Base-by-base conservation (phyloP, 192 early-diverging fungal genomes). In the Dissophora ornata region DNA sequence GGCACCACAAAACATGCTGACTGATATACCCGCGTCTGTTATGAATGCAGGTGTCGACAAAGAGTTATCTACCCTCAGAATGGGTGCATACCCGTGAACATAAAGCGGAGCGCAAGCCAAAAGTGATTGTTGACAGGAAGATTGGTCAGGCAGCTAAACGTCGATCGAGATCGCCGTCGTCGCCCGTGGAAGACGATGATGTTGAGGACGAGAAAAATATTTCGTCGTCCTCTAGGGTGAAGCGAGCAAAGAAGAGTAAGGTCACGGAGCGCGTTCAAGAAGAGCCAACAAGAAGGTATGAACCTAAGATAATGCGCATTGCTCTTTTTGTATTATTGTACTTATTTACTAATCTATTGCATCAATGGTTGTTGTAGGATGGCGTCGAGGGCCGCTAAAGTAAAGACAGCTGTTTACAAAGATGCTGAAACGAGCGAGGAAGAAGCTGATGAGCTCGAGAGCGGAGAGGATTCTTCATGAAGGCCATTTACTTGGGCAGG, bases 131-230 rank as follows among this genome's bases (percentile, higher is more conserved):
- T 9, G 73, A 77, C n/a, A 57, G 40, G n/a, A 77, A 67, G 56
- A 77, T 77, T 28, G 73, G 73, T 12, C 73, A 77, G 26, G 73
- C 73, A 0, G 13, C 53, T 0, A 77, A 77, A 42, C 64, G 73
- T 3, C 64, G 73, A n/a, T 77, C 73, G 2, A 53, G 73, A 44
- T 77, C 73, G 11, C 63, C 64, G 6, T 77, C 73, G 7, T 24
- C 64, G 11, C 29, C 51, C 5, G n/a, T 12, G 13, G 71, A 54
- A 15, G 51, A 47, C 4, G 57, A 62, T 12, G 58, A 32, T 19
- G 71, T 24, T 3, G 48, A 53, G 16, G 16, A 19, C 9, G 62
- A 59, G 1, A 21, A 33, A 11, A 47, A 32, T 2, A 28, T 12
- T 0, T 19, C 45, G 9, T 52, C 45, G 0, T 41, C 61, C 6